These are phyloP conservation scores for Rhizopogon salebrosus DNA, from an alignment of 768 basidiomycete genomes.

Conservation along the genomic window DNA sequence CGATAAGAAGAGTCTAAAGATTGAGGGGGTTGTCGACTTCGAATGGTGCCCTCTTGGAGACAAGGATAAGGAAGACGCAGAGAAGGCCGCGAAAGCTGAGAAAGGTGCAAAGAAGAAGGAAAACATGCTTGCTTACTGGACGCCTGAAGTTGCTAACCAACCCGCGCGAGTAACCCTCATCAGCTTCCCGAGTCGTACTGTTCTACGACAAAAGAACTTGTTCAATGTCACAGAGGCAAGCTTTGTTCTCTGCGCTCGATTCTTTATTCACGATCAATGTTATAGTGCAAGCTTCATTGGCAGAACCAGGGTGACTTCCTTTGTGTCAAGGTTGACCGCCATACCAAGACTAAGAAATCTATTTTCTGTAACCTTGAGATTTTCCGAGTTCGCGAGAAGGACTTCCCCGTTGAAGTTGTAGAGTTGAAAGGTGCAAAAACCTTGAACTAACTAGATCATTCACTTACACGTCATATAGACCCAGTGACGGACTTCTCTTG, in stretches of 20 bases:
- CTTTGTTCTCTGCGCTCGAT: slow-evolving; percentile 11
- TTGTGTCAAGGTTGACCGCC: slow-evolving; percentile 98
- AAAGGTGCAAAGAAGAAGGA: slow-evolving; percentile 69
- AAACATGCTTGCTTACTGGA: slow-evolving; percentile 97
- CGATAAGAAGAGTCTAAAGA: slow-evolving; percentile 95
- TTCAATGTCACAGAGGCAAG: slow-evolving; percentile 96
- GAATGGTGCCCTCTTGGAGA: slow-evolving; percentile 97
- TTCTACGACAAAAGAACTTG: slow-evolving; percentile 90
- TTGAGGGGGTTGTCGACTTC: slow-evolving; percentile 96
- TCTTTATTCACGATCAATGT: neutral
- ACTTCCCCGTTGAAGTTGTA: slow-evolving; percentile 95
- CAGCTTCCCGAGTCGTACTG: slow-evolving; percentile 77
- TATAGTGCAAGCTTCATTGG: slow-evolving; percentile 94
- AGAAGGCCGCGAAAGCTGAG: slow-evolving; percentile 33
- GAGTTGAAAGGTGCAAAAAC: slow-evolving; percentile 79
- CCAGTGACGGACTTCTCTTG: slow-evolving; percentile 95
- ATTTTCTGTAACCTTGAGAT: slow-evolving; percentile 98
- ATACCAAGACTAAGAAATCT: slow-evolving; percentile 98
- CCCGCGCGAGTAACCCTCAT: slow-evolving; percentile 95
- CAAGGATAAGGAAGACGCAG: slow-evolving; percentile 73
- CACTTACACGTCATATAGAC: slow-evolving; percentile 41
- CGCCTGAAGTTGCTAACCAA: slow-evolving; percentile 92
- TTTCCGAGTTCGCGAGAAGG: slow-evolving; percentile 95
- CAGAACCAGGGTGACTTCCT: slow-evolving; percentile 98
- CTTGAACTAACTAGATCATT: slow-evolving; percentile 1